These are phyloP conservation scores for Russula emetica DNA, from an alignment of 768 basidiomycete species.

Conservation along the genomic window DNA sequence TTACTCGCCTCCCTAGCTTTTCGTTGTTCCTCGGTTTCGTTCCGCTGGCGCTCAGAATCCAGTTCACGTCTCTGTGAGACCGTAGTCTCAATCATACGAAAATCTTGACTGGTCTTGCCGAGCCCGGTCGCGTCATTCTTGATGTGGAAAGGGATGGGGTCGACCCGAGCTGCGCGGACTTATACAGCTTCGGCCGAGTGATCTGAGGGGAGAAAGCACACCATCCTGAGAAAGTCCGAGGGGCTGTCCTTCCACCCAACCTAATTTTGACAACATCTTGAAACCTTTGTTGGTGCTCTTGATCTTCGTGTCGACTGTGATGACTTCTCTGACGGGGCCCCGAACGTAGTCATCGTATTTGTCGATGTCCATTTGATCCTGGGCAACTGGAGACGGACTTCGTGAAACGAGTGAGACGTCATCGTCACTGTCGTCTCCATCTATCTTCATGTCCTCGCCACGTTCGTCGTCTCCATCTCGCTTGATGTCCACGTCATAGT, in stretches of 20 bases:
- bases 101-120: constrained; percentile 74
- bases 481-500: constrained; percentile 5
- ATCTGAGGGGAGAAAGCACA: constrained; percentile 33
- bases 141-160: constrained; percentile 77
- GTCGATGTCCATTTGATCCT: constrained; percentile 49
- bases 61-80: constrained; percentile 76
- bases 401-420: constrained; percentile 70
- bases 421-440: constrained; percentile 57
- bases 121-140: constrained; percentile 76
- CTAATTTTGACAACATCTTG: constrained; percentile 71
- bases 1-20: constrained; percentile 59
- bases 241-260: constrained; percentile 77
- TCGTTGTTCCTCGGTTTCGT: constrained; percentile 77
- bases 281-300: constrained; percentile 79
- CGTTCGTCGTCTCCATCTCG: constrained; percentile 33
- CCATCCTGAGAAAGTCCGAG: constrained; percentile 75
- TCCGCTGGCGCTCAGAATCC: constrained; percentile 76
- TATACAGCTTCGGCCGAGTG: constrained; percentile 6
- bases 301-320: constrained; percentile 80
- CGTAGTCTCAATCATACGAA: constrained; percentile 79
- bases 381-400: constrained; percentile 60
- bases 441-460: constrained; percentile 18
- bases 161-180: constrained; percentile 57
- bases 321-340: constrained; percentile 52
- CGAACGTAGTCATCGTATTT: constrained; percentile 65